Evolutionary conservation across 2,329 filamentous ascomycete genomes (phyloP).

Genomic region (Talaromyces sp.): DNA sequence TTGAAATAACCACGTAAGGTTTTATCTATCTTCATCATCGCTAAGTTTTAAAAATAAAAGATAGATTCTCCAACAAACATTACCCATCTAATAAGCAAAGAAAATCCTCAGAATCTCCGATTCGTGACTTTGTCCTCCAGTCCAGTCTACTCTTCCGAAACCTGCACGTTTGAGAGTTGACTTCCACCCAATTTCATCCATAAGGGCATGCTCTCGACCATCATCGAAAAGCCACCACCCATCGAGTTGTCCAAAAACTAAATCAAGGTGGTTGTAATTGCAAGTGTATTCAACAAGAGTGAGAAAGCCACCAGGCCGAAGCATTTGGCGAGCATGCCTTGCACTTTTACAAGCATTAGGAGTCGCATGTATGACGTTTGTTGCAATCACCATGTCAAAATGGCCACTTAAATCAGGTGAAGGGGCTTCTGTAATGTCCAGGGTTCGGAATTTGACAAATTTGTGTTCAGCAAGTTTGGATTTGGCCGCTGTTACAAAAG

Average conservation of each 20-base stretch:
- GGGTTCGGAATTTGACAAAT: slow-evolving; percentile 18
- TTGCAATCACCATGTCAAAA: slow-evolving; percentile 31
- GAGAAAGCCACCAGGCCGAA: slow-evolving; percentile 42
- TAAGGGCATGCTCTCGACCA: slow-evolving; percentile 21
- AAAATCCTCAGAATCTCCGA: slow-evolving; percentile 11
- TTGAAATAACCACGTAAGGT: too few relatives aligned
- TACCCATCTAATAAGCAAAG: slow-evolving; percentile 10
- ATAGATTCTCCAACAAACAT: too few relatives aligned
- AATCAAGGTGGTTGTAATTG: slow-evolving; percentile 25
- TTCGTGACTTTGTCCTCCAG: slow-evolving; percentile 16
- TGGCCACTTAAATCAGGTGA: slow-evolving; percentile 27
- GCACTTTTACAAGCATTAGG: slow-evolving; percentile 16
- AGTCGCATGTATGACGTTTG: slow-evolving; percentile 32
- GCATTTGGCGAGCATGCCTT: slow-evolving; percentile 21
- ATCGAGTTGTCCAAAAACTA: slow-evolving; percentile 34
- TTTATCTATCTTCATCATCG: too few relatives aligned
- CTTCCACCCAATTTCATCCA: slow-evolving; percentile 16
- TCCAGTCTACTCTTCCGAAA: slow-evolving; percentile 19
- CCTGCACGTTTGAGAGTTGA: slow-evolving; percentile 15
- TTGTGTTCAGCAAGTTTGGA: background rate
- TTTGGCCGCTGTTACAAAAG: slow-evolving; percentile 12
- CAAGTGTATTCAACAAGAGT: slow-evolving; percentile 39
- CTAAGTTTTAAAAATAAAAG: too few relatives aligned
- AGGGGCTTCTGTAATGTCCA: slow-evolving; percentile 27
- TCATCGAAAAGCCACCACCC: slow-evolving; percentile 39